These are phyloP conservation scores for Rhodosporidiobolus odoratus DNA, from an alignment of 768 basidiomycete species.

Conservation along the genomic window DNA sequence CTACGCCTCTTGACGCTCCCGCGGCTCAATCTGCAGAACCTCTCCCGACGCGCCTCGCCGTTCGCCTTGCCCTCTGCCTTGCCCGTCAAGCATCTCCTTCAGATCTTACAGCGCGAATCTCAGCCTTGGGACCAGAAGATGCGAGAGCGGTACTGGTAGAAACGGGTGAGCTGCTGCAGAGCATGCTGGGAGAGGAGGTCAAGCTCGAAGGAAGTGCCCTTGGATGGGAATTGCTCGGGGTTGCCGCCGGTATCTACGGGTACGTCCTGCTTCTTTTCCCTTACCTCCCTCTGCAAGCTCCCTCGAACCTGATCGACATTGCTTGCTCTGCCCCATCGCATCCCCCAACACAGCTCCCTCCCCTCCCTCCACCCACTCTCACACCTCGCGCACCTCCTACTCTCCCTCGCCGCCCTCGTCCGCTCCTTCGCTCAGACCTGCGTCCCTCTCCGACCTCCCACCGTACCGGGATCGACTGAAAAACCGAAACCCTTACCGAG, in stretches of 20 bases:
- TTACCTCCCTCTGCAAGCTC: background rate
- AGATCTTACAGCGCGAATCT: slow-evolving; percentile 5
- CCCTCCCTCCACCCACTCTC: background rate
- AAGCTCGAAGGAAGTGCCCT: slow-evolving; percentile 2
- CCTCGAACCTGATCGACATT: too few relatives aligned
- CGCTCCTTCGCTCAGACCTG: background rate
- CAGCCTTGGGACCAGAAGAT: background rate
- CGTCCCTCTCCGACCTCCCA: background rate
- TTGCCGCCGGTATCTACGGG: background rate
- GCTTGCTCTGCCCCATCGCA: background rate
- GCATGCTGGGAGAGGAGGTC: background rate
- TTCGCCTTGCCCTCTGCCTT: background rate
- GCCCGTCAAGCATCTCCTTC: slow-evolving; percentile 2
- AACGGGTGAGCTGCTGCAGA: background rate
- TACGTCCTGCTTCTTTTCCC: background rate
- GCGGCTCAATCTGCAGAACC: too few relatives aligned
- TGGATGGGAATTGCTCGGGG: slow-evolving; percentile 12
- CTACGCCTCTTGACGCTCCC: too few relatives aligned
- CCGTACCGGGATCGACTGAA: background rate
- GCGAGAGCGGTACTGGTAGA: background rate
- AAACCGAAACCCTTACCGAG: background rate
- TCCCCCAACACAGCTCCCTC: background rate
- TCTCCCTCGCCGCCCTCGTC: background rate
- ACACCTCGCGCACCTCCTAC: background rate
- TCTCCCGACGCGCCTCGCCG: background rate